Base-by-base conservation (phyloP, 768 basidiomycete species). In the Boletus vermiculosoides region DNA sequence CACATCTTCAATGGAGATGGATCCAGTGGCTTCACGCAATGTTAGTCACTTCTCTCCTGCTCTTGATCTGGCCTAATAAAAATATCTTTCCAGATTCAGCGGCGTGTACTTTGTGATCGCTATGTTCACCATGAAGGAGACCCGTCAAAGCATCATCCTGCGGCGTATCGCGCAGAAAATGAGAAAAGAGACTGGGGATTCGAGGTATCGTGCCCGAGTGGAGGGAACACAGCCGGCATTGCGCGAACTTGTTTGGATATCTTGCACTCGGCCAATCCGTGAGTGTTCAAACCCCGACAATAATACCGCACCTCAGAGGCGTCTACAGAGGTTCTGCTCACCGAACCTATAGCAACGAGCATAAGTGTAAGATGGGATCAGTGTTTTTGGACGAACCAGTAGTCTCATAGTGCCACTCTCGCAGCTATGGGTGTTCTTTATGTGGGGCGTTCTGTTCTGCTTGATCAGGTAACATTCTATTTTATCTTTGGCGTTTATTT, bases 1-100 rank as follows among this genome's bases (percentile, higher is more conserved):
- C 76, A 0, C 73, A 71, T 22, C 71, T 91, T 13, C 76, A 77
- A 64, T 92, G 90, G 88, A 77, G 88, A 23, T 92, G 89, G 88
- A 89, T 93, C 23, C 83, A 90, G 65, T 92, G 89, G 89, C 78
- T 90, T 13, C 83, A 86, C 57, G 75, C 85, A 63, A 89, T 87
- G 85, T 83, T 25, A 33, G 60, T 66, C 36, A n/a, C n/a, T 22
- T 58, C 49, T 50, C 48, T 54, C 51, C 53, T n/a, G 13, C 10
- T 42, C 36, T 30, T 37, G 37, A 31, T 47, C 5, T n/a, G 30
- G 15, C 16, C 34, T 31, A 18, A 53, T 30, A 46, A 49, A 25
- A 61, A n/a, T 3, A 5, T 31, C 7, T 41, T 11, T 11, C 20
- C 45, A 87, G 88, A 56, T 67, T 83, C 30, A 80, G 78, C 22